Evolutionary conservation across 257 asterid genomes (phyloP), one percentile per base, ranked within the genome.

Genomic region (Jaltomata sinuosa): DNA sequence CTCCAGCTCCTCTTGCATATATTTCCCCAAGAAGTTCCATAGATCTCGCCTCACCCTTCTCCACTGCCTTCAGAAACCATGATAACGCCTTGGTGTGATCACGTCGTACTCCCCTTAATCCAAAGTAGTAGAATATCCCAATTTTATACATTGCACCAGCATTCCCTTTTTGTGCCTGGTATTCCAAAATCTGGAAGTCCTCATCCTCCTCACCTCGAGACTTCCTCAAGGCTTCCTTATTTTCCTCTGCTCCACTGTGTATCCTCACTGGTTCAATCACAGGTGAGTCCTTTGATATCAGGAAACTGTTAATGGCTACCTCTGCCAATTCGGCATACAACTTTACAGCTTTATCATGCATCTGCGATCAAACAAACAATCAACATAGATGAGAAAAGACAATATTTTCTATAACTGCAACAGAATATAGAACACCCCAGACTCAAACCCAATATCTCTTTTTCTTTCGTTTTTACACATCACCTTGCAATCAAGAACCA

Each of bases 11-110:
- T 87, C 97, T 91, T 45, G 98, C 98, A 88, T 95, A 95, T 61
- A 97, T 94, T 92, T 97, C 99, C 45, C 99, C 99, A 72, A 97
- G 98, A 85, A 97, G 97, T 89, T 97, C 99, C 99, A 97, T 97
- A 22, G 99, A 95, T 87, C 95, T 91, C 34, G 98, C 91, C 85
- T 97, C 99, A 55, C 99, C 97, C 89, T 90, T 97, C 86, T 95
- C 98, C 62, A 91, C 97, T 64, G 99, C 98, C 92, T 91, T 95
- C 54, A 92, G 89, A 85, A 97, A 95, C 98, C 99, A 95, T 80
- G 94, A 81, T 84, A 94, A 88, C 29, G 99, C 98, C 95, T 93
- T 95, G 31, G 89, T 89, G 87, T 97, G 97, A 85, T 97, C 96
- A n/a, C 97, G 94, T 85, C 98, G 90, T 82, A 97, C 92, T 57